Evolutionary conservation across 441 rosid genomes (phyloP).

Genomic region (Gossypium schwendimanii): DNA sequence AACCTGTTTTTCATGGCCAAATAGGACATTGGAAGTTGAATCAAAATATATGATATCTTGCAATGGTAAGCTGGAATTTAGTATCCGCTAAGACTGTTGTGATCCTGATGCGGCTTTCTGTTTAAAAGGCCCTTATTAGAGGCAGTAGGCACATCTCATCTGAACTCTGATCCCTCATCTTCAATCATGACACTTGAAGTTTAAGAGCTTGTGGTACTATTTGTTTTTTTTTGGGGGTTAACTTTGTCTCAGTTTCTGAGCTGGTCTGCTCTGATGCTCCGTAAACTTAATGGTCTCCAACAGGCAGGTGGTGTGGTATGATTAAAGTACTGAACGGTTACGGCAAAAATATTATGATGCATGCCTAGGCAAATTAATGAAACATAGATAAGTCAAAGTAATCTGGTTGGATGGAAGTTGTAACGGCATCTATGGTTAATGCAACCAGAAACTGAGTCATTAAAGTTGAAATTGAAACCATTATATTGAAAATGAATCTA

Average conservation of each 20-base stretch:
- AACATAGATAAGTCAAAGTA: neutral
- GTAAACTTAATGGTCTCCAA: neutral
- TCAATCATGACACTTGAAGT: neutral
- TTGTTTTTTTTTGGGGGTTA: neutral
- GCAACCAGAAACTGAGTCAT: neutral
- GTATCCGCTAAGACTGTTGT: neutral
- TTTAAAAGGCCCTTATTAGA: neutral
- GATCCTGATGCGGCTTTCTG: neutral
- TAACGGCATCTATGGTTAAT: neutral
- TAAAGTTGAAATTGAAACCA: neutral
- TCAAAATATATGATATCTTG: neutral
- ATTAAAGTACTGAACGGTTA: neutral
- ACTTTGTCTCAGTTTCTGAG: neutral
- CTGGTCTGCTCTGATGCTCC: neutral
- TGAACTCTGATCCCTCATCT: neutral
- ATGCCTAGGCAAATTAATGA: neutral
- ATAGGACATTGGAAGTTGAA: neutral
- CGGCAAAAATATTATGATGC: neutral
- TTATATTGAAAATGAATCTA: constrained; percentile 2
- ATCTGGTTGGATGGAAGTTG: neutral
- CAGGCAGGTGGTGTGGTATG: neutral
- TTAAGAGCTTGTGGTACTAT: neutral
- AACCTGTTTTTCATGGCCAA: neutral
- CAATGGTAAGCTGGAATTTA: neutral
- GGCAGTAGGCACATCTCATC: neutral